A percentile compares a stretch with the other conserved stretches of the same genome.
Conservation (phyloP, 805 yeast species). For the Sugiyamaella floridensis region DNA sequence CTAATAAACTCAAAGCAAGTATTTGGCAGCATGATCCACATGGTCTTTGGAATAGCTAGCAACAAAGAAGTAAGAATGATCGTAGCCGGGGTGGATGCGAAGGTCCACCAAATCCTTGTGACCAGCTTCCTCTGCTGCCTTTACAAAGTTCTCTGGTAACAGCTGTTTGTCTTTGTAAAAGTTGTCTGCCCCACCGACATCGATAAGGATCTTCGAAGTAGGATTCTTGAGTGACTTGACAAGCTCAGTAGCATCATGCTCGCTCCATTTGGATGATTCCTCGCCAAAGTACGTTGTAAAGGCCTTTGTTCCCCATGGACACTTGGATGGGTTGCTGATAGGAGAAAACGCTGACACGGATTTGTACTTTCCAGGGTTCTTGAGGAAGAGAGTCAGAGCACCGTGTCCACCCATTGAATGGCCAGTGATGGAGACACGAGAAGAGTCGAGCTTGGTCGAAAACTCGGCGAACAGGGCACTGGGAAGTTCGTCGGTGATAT, state of each 20-base stretch:
- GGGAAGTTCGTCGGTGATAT: slow-evolving; percentile 69
- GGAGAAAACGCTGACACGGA: slow-evolving; percentile 91
- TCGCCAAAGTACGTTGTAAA: slow-evolving; percentile 71
- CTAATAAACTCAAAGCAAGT: slow-evolving; percentile 26
- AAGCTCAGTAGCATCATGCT: slow-evolving; percentile 81
- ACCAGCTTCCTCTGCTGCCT: slow-evolving; percentile 51
- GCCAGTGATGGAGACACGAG: slow-evolving; percentile 73
- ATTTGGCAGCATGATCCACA: slow-evolving; percentile 78
- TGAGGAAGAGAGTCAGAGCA: slow-evolving; percentile 63
- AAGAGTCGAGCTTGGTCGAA: slow-evolving; percentile 43
- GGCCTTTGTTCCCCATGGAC: slow-evolving; percentile 86
- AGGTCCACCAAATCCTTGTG: slow-evolving; percentile 57
- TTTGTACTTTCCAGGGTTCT: slow-evolving; percentile 63
- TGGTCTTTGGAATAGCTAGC: slow-evolving; percentile 75
- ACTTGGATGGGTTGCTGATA: slow-evolving; percentile 66
- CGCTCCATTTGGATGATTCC: slow-evolving; percentile 50
- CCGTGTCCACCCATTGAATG: slow-evolving; percentile 99
- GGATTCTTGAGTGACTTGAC: slow-evolving; percentile 51
- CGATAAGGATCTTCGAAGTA: slow-evolving; percentile 61
- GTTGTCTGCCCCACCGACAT: slow-evolving; percentile 74
- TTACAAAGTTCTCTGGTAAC: slow-evolving; percentile 64
- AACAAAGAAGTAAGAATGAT: slow-evolving; percentile 85
- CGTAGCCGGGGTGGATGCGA: slow-evolving; percentile 70
- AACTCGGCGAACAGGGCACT: slow-evolving; percentile 39
- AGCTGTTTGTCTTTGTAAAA: slow-evolving; percentile 60